A percentile compares a stretch with the other conserved stretches of the same genome.
phyloP scores from a whole-genome alignment of 352 stramenopile genomes.

The Phytopythium aichiense region DNA sequence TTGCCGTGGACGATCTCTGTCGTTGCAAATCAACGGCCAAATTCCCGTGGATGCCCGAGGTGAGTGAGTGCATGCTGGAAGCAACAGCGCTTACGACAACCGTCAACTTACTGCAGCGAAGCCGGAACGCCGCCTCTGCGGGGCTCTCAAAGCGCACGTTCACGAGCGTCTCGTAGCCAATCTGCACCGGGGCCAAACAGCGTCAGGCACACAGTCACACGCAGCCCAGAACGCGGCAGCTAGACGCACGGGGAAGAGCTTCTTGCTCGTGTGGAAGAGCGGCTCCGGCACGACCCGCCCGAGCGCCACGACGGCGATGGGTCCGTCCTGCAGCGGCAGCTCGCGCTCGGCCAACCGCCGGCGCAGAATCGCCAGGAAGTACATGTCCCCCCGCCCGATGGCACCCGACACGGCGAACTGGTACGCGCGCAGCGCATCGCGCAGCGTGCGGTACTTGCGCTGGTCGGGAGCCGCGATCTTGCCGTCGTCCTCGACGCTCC shows the following conservation, averaged over 20 bases:
- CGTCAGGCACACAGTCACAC: not conserved
- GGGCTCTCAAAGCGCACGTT: slow-evolving; percentile 44
- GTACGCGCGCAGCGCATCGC: slow-evolving; percentile 47
- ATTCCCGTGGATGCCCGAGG: not conserved
- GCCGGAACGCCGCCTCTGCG: slow-evolving; percentile 24
- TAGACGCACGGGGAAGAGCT: slow-evolving; percentile 60
- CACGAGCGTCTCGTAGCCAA: slow-evolving; percentile 58
- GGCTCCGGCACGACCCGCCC: slow-evolving; percentile 52
- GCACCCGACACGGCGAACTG: slow-evolving; percentile 24
- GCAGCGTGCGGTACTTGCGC: slow-evolving; percentile 39
- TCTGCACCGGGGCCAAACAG: slow-evolving; percentile 15
- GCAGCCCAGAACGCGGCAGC: not conserved
- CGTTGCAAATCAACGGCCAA: not conserved
- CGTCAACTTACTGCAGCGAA: slow-evolving; percentile 49
- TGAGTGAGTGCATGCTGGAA: too few relatives aligned
- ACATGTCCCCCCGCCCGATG: slow-evolving; percentile 65
- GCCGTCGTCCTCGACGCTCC: slow-evolving; percentile 35
- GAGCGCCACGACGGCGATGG: slow-evolving; percentile 50
- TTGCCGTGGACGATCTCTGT: slow-evolving; percentile 72
- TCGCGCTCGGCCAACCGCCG: slow-evolving; percentile 43
- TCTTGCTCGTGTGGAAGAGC: slow-evolving; percentile 71
- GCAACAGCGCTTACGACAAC: not conserved
- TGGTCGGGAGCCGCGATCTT: slow-evolving; percentile 35
- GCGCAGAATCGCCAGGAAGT: slow-evolving; percentile 64
- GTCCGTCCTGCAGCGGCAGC: slow-evolving; percentile 63